Conservation (phyloP, 495 filamentous ascomycete species). For the Daldinia loculata region DNA sequence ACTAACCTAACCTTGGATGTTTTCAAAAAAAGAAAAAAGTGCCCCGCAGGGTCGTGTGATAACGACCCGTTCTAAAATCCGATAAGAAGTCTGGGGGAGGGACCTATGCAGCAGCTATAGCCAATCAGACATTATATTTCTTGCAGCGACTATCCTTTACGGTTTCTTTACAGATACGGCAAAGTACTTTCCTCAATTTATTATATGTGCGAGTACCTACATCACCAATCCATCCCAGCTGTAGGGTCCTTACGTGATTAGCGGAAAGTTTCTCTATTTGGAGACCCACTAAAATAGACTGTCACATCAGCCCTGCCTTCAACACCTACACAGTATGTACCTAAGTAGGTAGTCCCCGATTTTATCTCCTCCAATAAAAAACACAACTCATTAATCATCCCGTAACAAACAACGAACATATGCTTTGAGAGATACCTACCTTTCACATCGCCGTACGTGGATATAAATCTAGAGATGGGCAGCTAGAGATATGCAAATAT, state of each 20-base stretch:
- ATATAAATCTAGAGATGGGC: not conserved
- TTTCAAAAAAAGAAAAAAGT: conserved; percentile 9
- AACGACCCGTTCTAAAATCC: not conserved
- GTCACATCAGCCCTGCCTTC: conserved; percentile 32
- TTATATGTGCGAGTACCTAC: not conserved
- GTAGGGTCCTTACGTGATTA: not conserved
- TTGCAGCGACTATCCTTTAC: not conserved
- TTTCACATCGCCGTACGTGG: conserved; percentile 23
- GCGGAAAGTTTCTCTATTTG: not conserved
- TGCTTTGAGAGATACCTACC: conserved; percentile 8
- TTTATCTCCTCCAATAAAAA: conserved; percentile 18
- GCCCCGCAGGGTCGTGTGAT: conserved; percentile 23
- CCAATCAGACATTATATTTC: not conserved
- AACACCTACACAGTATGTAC: not conserved
- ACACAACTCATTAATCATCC: not conserved
- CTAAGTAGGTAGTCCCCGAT: not conserved
- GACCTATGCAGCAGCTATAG: not conserved
- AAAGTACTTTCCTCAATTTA: not conserved
- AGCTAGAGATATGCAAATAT: conserved; percentile 5
- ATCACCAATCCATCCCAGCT: too few relatives aligned
- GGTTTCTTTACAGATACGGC: not conserved
- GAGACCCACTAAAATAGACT: conserved; percentile 22
- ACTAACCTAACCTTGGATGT: too few relatives aligned
- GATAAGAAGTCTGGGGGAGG: conserved; percentile 4
- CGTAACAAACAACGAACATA: conserved; percentile 1